phyloP scores from a whole-genome alignment of 2,329 filamentous ascomycete genomes.

The Fusarium praegraminearum region DNA sequence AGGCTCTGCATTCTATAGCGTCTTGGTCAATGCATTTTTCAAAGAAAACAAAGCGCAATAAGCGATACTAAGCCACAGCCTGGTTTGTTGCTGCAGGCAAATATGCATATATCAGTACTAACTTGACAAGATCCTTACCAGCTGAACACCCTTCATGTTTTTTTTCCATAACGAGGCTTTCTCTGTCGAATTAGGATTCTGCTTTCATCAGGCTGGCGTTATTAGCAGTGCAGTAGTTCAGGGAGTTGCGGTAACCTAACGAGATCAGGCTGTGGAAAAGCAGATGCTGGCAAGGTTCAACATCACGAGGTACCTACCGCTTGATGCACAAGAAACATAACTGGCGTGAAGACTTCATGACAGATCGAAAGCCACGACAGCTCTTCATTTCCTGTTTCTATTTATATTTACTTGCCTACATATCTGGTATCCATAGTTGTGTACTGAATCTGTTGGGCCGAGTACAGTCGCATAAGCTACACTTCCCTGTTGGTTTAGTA shows the following conservation, averaged over 20 bases:
- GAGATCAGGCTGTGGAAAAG: background rate
- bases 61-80: background rate
- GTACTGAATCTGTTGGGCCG: background rate
- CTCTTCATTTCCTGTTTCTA: too few species aligned
- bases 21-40: background rate
- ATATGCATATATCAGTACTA: background rate
- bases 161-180: background rate
- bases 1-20: background rate
- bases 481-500: background rate
- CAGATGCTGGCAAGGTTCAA: background rate
- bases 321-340: background rate
- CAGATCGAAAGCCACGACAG: background rate
- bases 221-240: background rate
- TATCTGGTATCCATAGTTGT: background rate
- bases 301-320: background rate
- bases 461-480: too few species aligned
- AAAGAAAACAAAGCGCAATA: background rate
- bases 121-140: background rate
- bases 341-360: background rate
- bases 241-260: background rate
- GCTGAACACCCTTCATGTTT: background rate
- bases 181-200: background rate
- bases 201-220: too few species aligned
- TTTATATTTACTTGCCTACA: background rate
- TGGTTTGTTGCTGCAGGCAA: background rate